Base-by-base conservation (phyloP, 305 asterid genomes). In the Coffea humblotiana region DNA sequence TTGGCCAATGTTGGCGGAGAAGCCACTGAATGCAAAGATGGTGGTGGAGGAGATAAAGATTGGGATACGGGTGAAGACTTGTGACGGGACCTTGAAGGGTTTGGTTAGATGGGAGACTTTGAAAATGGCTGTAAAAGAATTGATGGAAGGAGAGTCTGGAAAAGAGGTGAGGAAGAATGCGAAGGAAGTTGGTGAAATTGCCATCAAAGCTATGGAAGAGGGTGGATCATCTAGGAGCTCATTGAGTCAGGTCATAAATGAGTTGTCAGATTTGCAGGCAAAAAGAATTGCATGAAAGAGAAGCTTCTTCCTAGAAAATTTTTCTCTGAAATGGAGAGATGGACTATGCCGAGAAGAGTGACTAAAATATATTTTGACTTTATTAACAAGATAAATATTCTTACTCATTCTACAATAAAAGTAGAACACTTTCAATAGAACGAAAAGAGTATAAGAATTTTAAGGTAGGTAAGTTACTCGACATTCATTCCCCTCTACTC, bases 21-120 rank as follows among this genome's bases (percentile, higher is more conserved):
- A 88, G 47, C 87, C 86, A 27, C 68, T 86, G 64, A 88, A 86
- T 71, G 91, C 88, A 23, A 82, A 72, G 37, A 76, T 88, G 85
- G 84, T 88, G 80, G 91, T 67, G 85, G 86, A 83, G 72, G 88
- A 54, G 78, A 49, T 82, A 32, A 79, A 72, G 83, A 78, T 84
- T 35, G 90, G 84, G 25, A 47, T 86, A 64, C 81, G 86, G 14
- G 80, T 79, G 0, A 83, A 81, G 71, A 64, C 77, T 2, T 48
- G 82, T 25, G 76, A 37, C 43, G 43, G 43, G 43, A 37, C 43
- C 5, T 4, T 37, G 43, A 37, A 37, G 2, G 43, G 43, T 37
- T 37, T 37, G 43, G 43, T 37, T 37, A 81, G 48, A 63, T 74
- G 77, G 60, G 85, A 83, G 79, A 52, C 65, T 0, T 25, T 86